phyloP scores from a whole-genome alignment of 2,329 filamentous ascomycete species.

The Diaporthe amygdali region DNA sequence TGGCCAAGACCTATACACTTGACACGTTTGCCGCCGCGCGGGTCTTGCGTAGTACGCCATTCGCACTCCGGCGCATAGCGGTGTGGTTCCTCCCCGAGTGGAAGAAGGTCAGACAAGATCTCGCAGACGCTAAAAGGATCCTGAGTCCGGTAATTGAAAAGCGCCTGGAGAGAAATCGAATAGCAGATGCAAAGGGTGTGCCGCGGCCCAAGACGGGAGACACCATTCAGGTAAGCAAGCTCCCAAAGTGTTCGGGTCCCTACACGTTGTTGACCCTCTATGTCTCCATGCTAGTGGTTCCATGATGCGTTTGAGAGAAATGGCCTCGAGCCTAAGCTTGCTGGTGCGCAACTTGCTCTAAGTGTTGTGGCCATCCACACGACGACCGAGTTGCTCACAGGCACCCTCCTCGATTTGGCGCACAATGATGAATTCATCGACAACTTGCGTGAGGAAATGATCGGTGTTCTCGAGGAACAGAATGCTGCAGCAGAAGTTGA shows the following conservation, averaged over 20 bases:
- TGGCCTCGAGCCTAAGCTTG: conserved; percentile 37
- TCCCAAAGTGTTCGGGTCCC: too few relatives aligned
- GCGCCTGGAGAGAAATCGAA: conserved; percentile 29
- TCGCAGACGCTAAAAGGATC: conserved; percentile 42
- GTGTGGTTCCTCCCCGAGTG: conserved; percentile 50
- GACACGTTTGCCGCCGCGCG: conserved; percentile 41
- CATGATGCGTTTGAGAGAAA: conserved; percentile 38
- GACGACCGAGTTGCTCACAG: conserved; percentile 41
- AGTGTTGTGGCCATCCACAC: conserved; percentile 48
- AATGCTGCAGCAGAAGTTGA: not conserved
- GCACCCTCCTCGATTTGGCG: conserved; percentile 45
- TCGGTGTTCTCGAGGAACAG: conserved; percentile 32
- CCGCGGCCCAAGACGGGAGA: conserved; percentile 12
- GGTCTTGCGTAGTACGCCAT: conserved; percentile 46
- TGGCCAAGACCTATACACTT: conserved; percentile 48
- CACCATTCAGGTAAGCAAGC: conserved; percentile 1
- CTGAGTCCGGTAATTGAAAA: conserved; percentile 37
- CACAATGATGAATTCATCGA: conserved; percentile 44
- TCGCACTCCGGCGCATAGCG: conserved; percentile 44
- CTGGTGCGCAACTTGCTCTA: conserved; percentile 40
- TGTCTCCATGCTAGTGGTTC: conserved; percentile 42
- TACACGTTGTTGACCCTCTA: not conserved
- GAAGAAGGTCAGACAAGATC: conserved; percentile 41
- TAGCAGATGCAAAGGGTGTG: conserved; percentile 27
- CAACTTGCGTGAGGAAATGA: conserved; percentile 48